Evolutionary conservation across 106 monocot species (phyloP).

Genomic region (Dactylorhiza incarnata): DNA sequence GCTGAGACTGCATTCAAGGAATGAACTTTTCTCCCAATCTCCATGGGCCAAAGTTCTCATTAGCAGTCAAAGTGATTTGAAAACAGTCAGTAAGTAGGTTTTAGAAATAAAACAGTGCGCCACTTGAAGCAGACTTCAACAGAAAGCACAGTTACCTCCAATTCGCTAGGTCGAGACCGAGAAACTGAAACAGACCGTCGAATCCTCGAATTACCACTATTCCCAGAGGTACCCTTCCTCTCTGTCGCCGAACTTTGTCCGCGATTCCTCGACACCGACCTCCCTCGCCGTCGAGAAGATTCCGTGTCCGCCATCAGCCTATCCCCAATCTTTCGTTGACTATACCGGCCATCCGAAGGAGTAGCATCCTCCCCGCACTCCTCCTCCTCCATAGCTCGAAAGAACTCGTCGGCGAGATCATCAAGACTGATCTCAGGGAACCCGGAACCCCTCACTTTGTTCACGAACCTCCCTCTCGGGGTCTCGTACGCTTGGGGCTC

Average conservation of each 20-base stretch:
- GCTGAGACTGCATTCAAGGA: neutral
- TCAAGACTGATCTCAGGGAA: slow-evolving; percentile 67
- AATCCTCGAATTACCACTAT: slow-evolving; percentile 19
- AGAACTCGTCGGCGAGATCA: slow-evolving; percentile 84
- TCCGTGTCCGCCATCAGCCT: slow-evolving; percentile 48
- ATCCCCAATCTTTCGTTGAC: slow-evolving; percentile 13
- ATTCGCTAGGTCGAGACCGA: slow-evolving; percentile 15
- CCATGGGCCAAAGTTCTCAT: neutral
- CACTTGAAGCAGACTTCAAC: neutral
- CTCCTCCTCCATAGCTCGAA: slow-evolving; percentile 34
- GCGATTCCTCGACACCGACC: slow-evolving; percentile 62
- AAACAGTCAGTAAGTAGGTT: neutral
- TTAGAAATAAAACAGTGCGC: neutral
- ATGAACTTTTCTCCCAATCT: neutral
- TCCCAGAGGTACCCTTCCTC: slow-evolving; percentile 4
- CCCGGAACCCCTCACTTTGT: slow-evolving; percentile 52
- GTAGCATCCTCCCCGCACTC: slow-evolving; percentile 17
- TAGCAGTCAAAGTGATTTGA: neutral
- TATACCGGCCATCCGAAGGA: slow-evolving; percentile 2
- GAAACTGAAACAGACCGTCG: slow-evolving; percentile 39
- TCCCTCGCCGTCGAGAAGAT: slow-evolving; percentile 44
- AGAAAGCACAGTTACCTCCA: slow-evolving; percentile 21
- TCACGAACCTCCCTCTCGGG: slow-evolving; percentile 60
- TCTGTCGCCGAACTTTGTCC: slow-evolving; percentile 6
- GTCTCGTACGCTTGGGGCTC: slow-evolving; percentile 30